phyloP scores from a whole-genome alignment of 768 basidiomycete genomes.

The Kwoniella botswanensis region DNA sequence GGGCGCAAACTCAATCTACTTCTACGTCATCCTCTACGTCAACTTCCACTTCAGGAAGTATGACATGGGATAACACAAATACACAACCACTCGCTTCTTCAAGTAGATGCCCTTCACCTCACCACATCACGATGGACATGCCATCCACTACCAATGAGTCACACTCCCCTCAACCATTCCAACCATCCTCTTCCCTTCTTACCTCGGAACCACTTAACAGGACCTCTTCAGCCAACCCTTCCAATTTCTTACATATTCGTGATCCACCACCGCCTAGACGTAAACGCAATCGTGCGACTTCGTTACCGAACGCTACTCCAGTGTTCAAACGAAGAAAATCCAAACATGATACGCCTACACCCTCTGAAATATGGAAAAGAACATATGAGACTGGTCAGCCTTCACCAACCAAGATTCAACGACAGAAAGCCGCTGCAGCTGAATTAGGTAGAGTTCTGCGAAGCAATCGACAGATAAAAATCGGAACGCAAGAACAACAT shows the following conservation, averaged over 20 bases:
- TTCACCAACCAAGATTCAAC: conserved; percentile 22
- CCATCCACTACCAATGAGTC: not conserved
- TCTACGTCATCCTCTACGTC: not conserved
- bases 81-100: conserved; percentile 33
- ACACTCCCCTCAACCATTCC: conserved; percentile 4
- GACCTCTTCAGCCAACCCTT: conserved; percentile 23
- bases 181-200: conserved; percentile 35
- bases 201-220: conserved; percentile 48
- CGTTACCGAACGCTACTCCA: conserved; percentile 33
- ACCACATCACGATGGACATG: conserved; percentile 14
- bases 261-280: conserved; percentile 10
- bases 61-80: conserved; percentile 8
- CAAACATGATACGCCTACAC: conserved; percentile 28
- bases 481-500: conserved; percentile 2
- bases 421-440: conserved; percentile 30
- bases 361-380: conserved; percentile 31
- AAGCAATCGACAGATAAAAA: conserved; percentile 9
- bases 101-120: conserved; percentile 29
- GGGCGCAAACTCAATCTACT: conserved; percentile 7
- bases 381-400: conserved; percentile 16
- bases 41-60: not conserved
- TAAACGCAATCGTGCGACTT: conserved; percentile 33
- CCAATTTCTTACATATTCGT: conserved; percentile 12
- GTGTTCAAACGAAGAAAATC: conserved; percentile 35
- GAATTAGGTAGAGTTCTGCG: conserved; percentile 27